These are phyloP conservation scores for Hemileia vastatrix DNA, from an alignment of 1,284 basidiomycete species.

Conservation along the genomic window DNA sequence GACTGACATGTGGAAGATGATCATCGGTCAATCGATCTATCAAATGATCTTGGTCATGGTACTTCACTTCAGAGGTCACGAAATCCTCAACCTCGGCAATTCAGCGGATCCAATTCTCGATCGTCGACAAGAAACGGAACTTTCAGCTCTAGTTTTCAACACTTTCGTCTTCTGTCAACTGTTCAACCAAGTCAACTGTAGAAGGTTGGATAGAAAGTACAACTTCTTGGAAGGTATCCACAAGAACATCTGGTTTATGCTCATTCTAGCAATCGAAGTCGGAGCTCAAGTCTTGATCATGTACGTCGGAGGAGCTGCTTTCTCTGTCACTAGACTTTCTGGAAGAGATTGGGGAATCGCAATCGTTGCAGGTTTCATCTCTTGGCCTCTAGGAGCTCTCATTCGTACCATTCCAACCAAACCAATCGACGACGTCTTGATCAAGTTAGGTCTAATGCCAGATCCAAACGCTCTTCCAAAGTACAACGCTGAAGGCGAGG, in stretches of 20 bases:
- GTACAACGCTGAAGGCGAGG: slow-evolving; percentile 53
- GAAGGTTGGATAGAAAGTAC: slow-evolving; percentile 70
- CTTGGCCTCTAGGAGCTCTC: slow-evolving; percentile 75
- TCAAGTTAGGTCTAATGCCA: slow-evolving; percentile 57
- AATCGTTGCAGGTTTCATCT: slow-evolving; percentile 69
- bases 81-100: slow-evolving; percentile 52
- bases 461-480: slow-evolving; percentile 61
- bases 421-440: slow-evolving; percentile 66
- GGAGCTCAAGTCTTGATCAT: slow-evolving; percentile 79
- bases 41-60: slow-evolving; percentile 74
- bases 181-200: slow-evolving; percentile 85
- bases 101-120: slow-evolving; percentile 47
- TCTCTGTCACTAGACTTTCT: slow-evolving; percentile 69
- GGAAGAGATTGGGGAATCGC: slow-evolving; percentile 89
- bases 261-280: slow-evolving; percentile 76
- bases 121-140: slow-evolving; percentile 48
- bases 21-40: slow-evolving; percentile 77
- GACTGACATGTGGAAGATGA: slow-evolving; percentile 73
- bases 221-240: slow-evolving; percentile 81
- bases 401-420: slow-evolving; percentile 71
- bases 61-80: slow-evolving; percentile 73
- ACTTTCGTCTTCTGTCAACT: slow-evolving; percentile 94
- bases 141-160: slow-evolving; percentile 89
- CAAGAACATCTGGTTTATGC: slow-evolving; percentile 74
- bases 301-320: slow-evolving; percentile 80